Evolutionary conservation across 2,329 filamentous ascomycete species (phyloP).

Genomic region (Aspergillus amoenus): DNA sequence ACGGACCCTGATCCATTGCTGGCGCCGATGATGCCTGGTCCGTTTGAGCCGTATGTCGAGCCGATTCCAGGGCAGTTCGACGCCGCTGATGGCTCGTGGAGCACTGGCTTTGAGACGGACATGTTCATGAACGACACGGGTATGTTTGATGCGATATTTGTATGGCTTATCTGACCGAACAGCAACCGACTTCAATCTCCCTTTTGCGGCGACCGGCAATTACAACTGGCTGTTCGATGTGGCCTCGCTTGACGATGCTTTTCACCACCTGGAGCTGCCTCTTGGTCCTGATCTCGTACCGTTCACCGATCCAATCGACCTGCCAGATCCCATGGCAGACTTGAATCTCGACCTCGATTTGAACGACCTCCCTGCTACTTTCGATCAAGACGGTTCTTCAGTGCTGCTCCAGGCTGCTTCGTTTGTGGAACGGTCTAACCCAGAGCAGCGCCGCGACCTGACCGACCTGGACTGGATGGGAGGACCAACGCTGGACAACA

Average conservation of each 20-base stretch:
- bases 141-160: slow-evolving; percentile 16
- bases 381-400: slow-evolving; percentile 20
- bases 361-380: not conserved
- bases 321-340: no score
- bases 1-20: slow-evolving; percentile 24
- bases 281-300: slow-evolving; percentile 24
- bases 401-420: slow-evolving; percentile 25
- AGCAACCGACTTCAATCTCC: slow-evolving; percentile 64
- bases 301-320: slow-evolving; percentile 20
- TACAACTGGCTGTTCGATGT: slow-evolving; percentile 63
- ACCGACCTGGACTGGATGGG: slow-evolving; percentile 29
- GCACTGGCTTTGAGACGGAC: slow-evolving; percentile 42
- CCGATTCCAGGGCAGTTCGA: slow-evolving; percentile 35
- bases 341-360: slow-evolving; percentile 3
- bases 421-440: slow-evolving; percentile 18
- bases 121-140: slow-evolving; percentile 58
- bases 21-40: slow-evolving; percentile 31
- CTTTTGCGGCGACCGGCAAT: slow-evolving; percentile 62
- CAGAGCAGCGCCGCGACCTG: not conserved
- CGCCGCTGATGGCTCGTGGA: slow-evolving; percentile 33
- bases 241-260: slow-evolving; percentile 37
- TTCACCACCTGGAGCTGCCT: slow-evolving; percentile 27
- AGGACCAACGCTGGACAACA: slow-evolving; percentile 12
- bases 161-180: not conserved
- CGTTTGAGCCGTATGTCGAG: slow-evolving; percentile 34